A percentile compares a stretch with the other conserved stretches of the same genome.
Conservation (phyloP, 2,329 filamentous ascomycete species). For the Penicillium sumatraense region DNA sequence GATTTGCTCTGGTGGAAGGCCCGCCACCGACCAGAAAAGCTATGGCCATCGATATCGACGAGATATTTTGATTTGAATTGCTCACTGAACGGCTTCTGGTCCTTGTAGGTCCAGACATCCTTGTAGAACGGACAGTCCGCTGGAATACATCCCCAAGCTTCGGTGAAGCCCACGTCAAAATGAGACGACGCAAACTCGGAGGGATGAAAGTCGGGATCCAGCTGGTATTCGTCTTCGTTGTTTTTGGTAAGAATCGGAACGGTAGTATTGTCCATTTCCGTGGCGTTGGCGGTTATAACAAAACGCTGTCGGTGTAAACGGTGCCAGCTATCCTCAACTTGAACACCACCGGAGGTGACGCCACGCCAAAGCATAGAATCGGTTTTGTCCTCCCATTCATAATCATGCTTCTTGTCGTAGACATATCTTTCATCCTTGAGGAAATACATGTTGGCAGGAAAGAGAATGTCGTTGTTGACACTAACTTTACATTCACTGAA, state of each 20-base stretch:
- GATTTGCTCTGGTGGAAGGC: background rate
- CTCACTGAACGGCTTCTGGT: no score
- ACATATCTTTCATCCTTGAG: constrained; percentile 62
- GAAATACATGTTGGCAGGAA: constrained; percentile 71
- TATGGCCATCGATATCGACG: background rate
- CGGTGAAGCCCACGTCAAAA: background rate
- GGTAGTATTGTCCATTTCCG: constrained; percentile 27
- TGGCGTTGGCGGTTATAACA: constrained; percentile 41
- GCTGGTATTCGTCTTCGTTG: constrained; percentile 10
- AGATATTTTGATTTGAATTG: background rate
- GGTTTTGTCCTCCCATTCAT: constrained; percentile 62
- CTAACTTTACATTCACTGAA: constrained; percentile 72
- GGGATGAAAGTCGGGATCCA: no score
- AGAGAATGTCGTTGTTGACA: constrained; percentile 72
- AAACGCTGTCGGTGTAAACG: constrained; percentile 46
- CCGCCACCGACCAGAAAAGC: background rate
- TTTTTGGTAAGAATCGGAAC: constrained; percentile 36
- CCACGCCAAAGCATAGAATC: constrained; percentile 67
- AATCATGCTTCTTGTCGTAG: constrained; percentile 60
- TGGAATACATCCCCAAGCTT: no score
- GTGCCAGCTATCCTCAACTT: constrained; percentile 47
- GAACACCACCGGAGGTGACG: constrained; percentile 65
- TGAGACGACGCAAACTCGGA: no score
- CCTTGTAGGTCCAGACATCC: background rate
- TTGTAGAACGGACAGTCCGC: background rate